phyloP scores from a whole-genome alignment of 352 stramenopile species.

The Nothophytophthora sp. region DNA sequence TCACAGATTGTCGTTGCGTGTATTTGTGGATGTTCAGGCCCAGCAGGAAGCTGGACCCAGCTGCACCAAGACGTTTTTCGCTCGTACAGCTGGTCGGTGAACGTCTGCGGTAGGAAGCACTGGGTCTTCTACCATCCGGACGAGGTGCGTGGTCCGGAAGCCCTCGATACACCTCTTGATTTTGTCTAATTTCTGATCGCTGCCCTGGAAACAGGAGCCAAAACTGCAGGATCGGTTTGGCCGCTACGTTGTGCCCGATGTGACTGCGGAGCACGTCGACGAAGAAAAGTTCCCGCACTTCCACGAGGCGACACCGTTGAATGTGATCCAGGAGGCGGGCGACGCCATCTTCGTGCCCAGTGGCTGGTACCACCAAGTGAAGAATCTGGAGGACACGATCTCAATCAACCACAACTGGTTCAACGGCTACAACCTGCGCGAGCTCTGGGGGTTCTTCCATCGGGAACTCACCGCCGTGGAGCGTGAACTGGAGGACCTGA shows the following conservation, averaged over 20 bases:
- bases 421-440: slow-evolving; percentile 78
- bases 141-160: slow-evolving; percentile 69
- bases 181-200: neutral
- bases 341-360: slow-evolving; percentile 97
- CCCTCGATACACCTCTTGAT: too few species aligned
- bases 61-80: slow-evolving; percentile 97
- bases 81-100: slow-evolving; percentile 98
- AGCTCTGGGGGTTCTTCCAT: slow-evolving; percentile 78
- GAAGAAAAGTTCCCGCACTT: slow-evolving; percentile 54
- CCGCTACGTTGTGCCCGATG: slow-evolving; percentile 52
- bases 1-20: neutral
- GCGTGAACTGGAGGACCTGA: slow-evolving; percentile 59
- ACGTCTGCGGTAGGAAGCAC: slow-evolving; percentile 94
- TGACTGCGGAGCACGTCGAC: slow-evolving; percentile 48
- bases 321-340: slow-evolving; percentile 61
- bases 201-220: slow-evolving; percentile 36
- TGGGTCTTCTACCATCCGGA: slow-evolving; percentile 91
- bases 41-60: slow-evolving; percentile 85
- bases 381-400: slow-evolving; percentile 92
- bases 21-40: slow-evolving; percentile 42
- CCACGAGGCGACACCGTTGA: slow-evolving; percentile 40
- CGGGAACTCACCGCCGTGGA: slow-evolving; percentile 60
- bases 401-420: slow-evolving; percentile 99
- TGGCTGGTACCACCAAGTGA: slow-evolving; percentile 95
- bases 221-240: slow-evolving; percentile 82